Percentiles rank a stretch among this genome's conserved stretches.
Conservation (phyloP, 2,329 filamentous ascomycete genomes). For the Stagonosporopsis rhizophila region DNA sequence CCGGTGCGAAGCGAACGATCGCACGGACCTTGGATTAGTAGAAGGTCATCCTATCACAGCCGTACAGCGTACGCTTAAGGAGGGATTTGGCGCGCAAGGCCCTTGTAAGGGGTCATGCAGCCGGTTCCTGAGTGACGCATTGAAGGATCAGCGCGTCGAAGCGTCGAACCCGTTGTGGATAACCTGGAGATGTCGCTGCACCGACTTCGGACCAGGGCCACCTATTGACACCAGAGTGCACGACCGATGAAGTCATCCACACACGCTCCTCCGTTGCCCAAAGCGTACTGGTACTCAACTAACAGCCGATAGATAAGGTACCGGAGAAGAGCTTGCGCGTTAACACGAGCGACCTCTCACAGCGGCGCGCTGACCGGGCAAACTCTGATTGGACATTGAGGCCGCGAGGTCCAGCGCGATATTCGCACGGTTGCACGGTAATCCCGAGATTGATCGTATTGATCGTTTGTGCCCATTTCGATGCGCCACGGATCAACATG, state of each 20-base stretch:
- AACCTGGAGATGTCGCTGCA: constrained; percentile 15
- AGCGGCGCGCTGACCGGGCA: constrained; percentile 7
- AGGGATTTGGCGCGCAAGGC: constrained; percentile 25
- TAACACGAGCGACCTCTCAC: constrained; percentile 5
- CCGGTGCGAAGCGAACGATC: constrained; percentile 23
- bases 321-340: background rate
- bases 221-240: background rate
- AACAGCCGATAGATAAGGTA: constrained; percentile 1
- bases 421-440: constrained; percentile 14
- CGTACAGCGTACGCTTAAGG: constrained; percentile 26
- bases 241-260: constrained; percentile 2
- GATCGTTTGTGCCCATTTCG: constrained; percentile 8
- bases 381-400: background rate
- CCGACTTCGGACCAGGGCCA: constrained; percentile 16
- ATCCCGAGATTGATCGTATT: constrained; percentile 11
- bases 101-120: constrained; percentile 41
- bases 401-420: constrained; percentile 13
- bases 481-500: constrained; percentile 19
- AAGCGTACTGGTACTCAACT: background rate
- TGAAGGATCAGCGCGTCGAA: constrained; percentile 18
- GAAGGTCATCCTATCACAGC: constrained; percentile 30
- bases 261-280: constrained; percentile 1
- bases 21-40: constrained; percentile 24
- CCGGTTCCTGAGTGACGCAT: constrained; percentile 47
- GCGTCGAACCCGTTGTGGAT: constrained; percentile 11